Conservation (phyloP, 208 protist genomes). For the Vickermania ingenoplastis region DNA sequence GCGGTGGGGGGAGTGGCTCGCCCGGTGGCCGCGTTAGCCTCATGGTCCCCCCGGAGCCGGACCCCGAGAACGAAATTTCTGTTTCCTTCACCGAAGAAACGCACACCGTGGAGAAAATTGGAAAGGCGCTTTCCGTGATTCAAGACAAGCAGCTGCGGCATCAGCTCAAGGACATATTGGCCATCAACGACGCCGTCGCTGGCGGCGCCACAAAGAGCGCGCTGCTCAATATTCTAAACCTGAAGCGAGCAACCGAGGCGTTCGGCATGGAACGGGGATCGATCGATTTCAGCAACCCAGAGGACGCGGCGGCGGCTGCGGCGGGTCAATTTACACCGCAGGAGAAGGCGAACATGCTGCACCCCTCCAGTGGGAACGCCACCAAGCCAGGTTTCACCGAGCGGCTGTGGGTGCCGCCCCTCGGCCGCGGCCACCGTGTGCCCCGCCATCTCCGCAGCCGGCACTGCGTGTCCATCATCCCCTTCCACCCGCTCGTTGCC, state of each 20-base stretch:
- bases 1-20: too few relatives aligned
- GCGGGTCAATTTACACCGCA: background rate
- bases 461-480: slow-evolving; percentile 16
- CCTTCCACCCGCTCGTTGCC: slow-evolving; percentile 47
- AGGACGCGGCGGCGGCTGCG: background rate
- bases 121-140: slow-evolving; percentile 7
- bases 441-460: slow-evolving; percentile 42
- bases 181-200: slow-evolving; percentile 13
- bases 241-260: slow-evolving; percentile 4
- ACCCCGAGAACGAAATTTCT: background rate
- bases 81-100: background rate
- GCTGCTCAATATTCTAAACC: slow-evolving; percentile 18
- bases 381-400: background rate
- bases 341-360: background rate
- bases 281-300: background rate
- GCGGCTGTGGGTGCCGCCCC: slow-evolving; percentile 25
- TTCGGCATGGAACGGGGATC: background rate
- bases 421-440: slow-evolving; percentile 21
- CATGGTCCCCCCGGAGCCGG: background rate
- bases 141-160: slow-evolving; percentile 13
- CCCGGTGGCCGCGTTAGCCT: background rate
- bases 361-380: background rate
- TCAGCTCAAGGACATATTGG: slow-evolving; percentile 28
- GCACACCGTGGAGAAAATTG: slow-evolving; percentile 3
- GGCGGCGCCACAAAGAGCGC: slow-evolving; percentile 14